Base-by-base conservation (phyloP, 1,284 basidiomycete species). In the Mrakiaceae sp. region DNA sequence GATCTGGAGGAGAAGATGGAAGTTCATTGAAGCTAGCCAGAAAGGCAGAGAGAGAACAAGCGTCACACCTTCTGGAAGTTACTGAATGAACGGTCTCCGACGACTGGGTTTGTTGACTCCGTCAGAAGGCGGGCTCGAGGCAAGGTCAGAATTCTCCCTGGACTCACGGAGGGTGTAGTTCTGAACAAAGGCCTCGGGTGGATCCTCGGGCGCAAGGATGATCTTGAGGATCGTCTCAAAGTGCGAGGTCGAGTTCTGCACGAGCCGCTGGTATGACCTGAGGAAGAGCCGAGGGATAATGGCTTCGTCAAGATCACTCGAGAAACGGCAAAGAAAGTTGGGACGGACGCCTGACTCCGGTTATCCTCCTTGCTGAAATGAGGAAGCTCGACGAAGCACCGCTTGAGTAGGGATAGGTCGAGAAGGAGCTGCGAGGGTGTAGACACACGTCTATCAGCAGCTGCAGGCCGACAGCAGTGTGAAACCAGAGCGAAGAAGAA, bases 211-310 rank as follows among this genome's bases (percentile, higher is more conserved):
- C 0, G 90, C 91, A 39, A 96, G 85, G 67, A 97, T 88, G 64
- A 95, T 90, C 75, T 98, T 96, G 67, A 98, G 82, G 70, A 98
- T 79, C 2, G 90, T 89, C 74, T 98, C 94, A 58, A 97, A 76
- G 66, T 86, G 82, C 4, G 85, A 84, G 0, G 89, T 57, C 14
- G 43, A 49, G 43, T 16, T 39, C 42, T 67, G 67, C 11, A 61
- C 55, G 42, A 64, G 60, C 14, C 62, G 57, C 9, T 58, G 55
- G 48, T 66, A 56, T 39, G 49, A 66, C 53, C 52, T 68, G 68
- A n/a, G 9, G 46, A 43, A 46, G 16, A 56, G 27, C 51, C 6
- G 61, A 49, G 14, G 52, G 44, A 11, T 47, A 27, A 62, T 8
- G 2, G 50, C 40, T 11, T 57, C 43, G 27, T 52, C 53, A 52